These are phyloP conservation scores for Murraya paniculata DNA, from an alignment of 345 rosid genomes.

Conservation along the genomic window DNA sequence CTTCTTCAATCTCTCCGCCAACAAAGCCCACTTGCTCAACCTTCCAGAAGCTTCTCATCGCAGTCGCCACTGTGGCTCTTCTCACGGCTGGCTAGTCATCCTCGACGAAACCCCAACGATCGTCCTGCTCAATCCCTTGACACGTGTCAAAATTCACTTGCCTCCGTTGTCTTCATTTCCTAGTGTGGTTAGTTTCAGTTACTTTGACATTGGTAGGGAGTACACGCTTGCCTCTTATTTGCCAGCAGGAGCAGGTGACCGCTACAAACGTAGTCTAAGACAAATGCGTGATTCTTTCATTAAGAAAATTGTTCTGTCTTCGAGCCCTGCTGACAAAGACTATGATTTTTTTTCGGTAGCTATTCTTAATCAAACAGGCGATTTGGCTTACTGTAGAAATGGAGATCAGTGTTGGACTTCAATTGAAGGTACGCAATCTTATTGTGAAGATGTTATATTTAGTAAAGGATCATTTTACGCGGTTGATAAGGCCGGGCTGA, in stretches of 20 bases:
- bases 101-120: constrained; percentile 47
- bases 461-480: constrained; percentile 40
- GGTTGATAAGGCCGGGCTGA: constrained; percentile 36
- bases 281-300: constrained; percentile 53
- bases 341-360: constrained; percentile 37
- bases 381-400: constrained; percentile 40
- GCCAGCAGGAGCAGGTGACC: constrained; percentile 8
- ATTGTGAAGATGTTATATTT: constrained; percentile 45
- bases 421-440: constrained; percentile 29
- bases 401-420: constrained; percentile 40
- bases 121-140: constrained; percentile 46
- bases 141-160: constrained; percentile 34
- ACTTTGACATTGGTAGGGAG: constrained; percentile 45
- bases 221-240: constrained; percentile 26
- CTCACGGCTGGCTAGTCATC: constrained; percentile 56
- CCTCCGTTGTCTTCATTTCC: constrained; percentile 54
- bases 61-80: constrained; percentile 54
- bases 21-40: constrained; percentile 36
- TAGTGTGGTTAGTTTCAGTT: constrained; percentile 40
- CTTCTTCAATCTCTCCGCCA: constrained; percentile 42
- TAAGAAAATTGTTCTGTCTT: constrained; percentile 48
- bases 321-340: constrained; percentile 40
- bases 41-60: constrained; percentile 32
- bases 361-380: constrained; percentile 31
- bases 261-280: constrained; percentile 25